Evolutionary conservation across 805 yeast species (phyloP).

Genomic region (Suhomyces sp.): DNA sequence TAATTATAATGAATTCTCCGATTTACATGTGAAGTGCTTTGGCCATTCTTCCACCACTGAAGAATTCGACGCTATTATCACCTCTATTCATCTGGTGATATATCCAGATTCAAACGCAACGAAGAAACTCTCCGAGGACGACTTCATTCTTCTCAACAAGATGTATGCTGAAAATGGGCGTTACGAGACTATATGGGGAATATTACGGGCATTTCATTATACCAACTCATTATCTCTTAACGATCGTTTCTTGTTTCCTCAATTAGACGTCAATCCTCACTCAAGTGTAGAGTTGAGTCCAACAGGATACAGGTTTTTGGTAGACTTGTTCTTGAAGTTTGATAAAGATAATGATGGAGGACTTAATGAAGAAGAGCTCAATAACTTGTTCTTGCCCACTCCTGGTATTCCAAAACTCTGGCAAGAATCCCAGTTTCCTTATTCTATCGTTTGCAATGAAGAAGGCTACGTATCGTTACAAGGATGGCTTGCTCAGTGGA

Average conservation of each 20-base stretch:
- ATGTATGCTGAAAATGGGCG: conserved; percentile 87
- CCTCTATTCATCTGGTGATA: conserved; percentile 32
- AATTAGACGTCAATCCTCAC: conserved; percentile 66
- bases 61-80: conserved; percentile 39
- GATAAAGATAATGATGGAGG: conserved; percentile 98
- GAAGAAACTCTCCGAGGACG: conserved; percentile 67
- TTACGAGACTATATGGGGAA: conserved; percentile 97
- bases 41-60: conserved; percentile 41
- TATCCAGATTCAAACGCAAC: conserved; percentile 22
- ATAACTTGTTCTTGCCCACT: conserved; percentile 74
- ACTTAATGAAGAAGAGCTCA: conserved; percentile 68
- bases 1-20: conserved; percentile 66
- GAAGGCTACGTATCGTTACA: conserved; percentile 88
- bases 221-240: conserved; percentile 87
- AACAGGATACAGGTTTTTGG: conserved; percentile 85
- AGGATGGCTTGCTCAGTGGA: conserved; percentile 99
- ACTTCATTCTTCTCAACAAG: conserved; percentile 75
- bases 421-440: conserved; percentile 83
- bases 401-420: conserved; percentile 91
- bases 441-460: conserved; percentile 85
- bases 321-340: conserved; percentile 81
- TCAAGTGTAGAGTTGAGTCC: conserved; percentile 92
- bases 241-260: conserved; percentile 78
- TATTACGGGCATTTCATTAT: conserved; percentile 81
- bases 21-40: conserved; percentile 75